Evolutionary conservation across 768 basidiomycete genomes (phyloP).

Genomic region (Naematelia aurantialba): DNA sequence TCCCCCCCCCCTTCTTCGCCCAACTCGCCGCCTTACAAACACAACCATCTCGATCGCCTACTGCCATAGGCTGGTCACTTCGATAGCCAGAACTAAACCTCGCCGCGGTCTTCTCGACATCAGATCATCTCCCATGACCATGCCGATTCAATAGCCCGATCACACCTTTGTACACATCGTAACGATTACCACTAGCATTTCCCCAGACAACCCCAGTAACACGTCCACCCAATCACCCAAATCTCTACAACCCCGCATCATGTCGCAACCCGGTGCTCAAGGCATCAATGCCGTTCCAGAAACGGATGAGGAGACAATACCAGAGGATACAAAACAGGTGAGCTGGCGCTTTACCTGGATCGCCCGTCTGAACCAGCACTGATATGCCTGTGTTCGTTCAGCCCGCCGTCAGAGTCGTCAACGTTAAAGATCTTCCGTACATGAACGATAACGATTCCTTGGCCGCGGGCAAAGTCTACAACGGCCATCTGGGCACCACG

Average conservation of each 20-base stretch:
- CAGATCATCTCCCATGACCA: not conserved
- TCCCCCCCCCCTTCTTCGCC: not conserved
- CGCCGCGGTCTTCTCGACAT: not conserved
- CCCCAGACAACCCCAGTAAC: not conserved
- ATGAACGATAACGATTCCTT: constrained; percentile 19
- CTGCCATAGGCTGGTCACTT: too few relatives aligned
- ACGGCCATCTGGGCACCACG: constrained; percentile 7
- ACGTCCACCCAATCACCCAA: not conserved
- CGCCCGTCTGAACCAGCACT: not conserved
- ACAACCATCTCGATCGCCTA: too few relatives aligned
- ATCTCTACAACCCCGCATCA: constrained; percentile 3
- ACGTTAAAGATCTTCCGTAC: constrained; percentile 27
- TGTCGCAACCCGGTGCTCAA: constrained; percentile 14
- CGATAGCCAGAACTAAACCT: too few relatives aligned
- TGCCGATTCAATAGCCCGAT: not conserved
- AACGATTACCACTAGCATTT: not conserved
- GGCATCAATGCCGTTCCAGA: constrained; percentile 14
- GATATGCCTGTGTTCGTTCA: not conserved
- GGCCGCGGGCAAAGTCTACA: constrained; percentile 7
- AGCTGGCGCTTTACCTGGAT: not conserved
- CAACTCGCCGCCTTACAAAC: not conserved
- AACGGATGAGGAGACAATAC: constrained; percentile 19
- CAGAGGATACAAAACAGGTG: constrained; percentile 28
- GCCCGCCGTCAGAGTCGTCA: constrained; percentile 14
- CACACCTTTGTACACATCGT: not conserved